Evolutionary conservation across 495 filamentous ascomycete species (phyloP), one percentile per base, ranked within the genome.

Genomic region (Viridothelium virens): DNA sequence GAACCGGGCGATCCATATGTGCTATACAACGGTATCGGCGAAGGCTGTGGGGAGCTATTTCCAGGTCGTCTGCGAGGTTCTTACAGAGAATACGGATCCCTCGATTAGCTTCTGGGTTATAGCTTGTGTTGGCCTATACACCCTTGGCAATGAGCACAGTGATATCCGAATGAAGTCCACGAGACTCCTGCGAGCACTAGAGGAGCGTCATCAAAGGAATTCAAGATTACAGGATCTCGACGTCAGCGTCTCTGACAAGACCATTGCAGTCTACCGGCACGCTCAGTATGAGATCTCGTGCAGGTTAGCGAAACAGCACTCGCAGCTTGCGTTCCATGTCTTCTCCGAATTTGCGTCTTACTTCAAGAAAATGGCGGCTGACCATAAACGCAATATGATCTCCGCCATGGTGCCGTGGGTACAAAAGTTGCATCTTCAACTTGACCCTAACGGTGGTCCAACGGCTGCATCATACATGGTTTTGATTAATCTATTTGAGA

Each of bases 181-280:
- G 0, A 89, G 89, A 66, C 82, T 97, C 14, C 82, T 98, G 33
- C 83, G 91, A 38, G 86, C 85, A 5, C 79, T 97, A 1, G 95
- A 97, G 72, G 89, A 93, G 65, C 85, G 90, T 16, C 89, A 91
- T 69, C 86, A 89, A 72, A 89, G 88, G 70, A 91, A 82, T 70
- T 96, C 92, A 4, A 91, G 92, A 70, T 85, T 97, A 39, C 92
- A 96, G 72, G 95, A 97, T 74, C 95, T 96, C 62, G 95, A 98
- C 71, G 96, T 98, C 70, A 96, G 93, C 74, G 92, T 98, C 56
- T 92, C 94, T 1, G 95, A 98, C 77, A 96, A 96, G 77, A 98
- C 94, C 0, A 96, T 93, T 66, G 94, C 94, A 1, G 93, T 98
- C 2, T 97, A 97, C 76, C 97, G 97, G 76, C 83, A 92, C 18